Conservation (phyloP, 2,329 filamentous ascomycete genomes). For the Chaetomium olivaceum region DNA sequence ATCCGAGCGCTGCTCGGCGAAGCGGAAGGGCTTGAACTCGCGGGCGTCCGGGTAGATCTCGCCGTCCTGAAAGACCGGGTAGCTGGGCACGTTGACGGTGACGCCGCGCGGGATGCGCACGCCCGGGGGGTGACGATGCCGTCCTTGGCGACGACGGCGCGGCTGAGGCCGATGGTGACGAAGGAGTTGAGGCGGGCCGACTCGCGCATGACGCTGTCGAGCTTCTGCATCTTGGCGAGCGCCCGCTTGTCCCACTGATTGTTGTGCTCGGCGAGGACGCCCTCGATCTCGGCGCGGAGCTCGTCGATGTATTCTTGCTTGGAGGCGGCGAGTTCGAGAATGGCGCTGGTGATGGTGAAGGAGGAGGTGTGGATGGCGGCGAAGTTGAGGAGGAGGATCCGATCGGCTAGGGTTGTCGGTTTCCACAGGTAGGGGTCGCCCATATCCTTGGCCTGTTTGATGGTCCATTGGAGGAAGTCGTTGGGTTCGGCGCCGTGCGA, state of each 20-base stretch:
- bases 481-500: constrained; percentile 20
- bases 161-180: constrained; percentile 33
- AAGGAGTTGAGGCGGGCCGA: constrained; percentile 41
- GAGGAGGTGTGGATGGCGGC: constrained; percentile 44
- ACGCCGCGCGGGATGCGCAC: constrained; percentile 38
- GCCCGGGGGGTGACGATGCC: constrained; percentile 40
- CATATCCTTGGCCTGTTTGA: constrained; percentile 27
- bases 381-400: constrained; percentile 40
- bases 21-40: constrained; percentile 36
- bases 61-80: constrained; percentile 36
- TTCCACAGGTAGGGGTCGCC: constrained; percentile 34
- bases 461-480: constrained; percentile 33
- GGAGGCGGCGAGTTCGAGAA: constrained; percentile 48
- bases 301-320: constrained; percentile 44
- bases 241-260: constrained; percentile 39
- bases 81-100: constrained; percentile 36
- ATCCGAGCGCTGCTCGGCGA: constrained; percentile 30
- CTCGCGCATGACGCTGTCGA: constrained; percentile 47
- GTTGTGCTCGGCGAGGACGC: constrained; percentile 35
- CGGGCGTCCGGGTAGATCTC: constrained; percentile 31
- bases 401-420: constrained; percentile 33
- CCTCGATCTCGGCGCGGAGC: constrained; percentile 46
- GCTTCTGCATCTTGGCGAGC: constrained; percentile 40
- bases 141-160: constrained; percentile 32
- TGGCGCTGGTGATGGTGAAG: constrained; percentile 39